Conservation (phyloP, 371 early-diverging fungal species). For the Mucor sp. region DNA sequence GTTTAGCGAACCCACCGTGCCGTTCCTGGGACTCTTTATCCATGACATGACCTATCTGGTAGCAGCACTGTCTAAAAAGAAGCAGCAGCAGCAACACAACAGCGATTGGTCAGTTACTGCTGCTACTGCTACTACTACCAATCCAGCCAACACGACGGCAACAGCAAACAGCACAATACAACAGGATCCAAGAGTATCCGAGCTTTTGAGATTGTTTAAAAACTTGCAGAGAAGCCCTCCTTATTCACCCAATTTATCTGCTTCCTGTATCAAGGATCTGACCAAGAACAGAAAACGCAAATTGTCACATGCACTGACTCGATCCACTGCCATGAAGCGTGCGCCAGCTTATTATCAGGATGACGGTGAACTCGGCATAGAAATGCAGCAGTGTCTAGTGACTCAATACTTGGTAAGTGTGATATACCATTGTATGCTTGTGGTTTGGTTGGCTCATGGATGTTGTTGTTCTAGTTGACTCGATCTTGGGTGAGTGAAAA, state of each 20-base stretch:
- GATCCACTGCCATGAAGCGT: slow-evolving; percentile 23
- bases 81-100: slow-evolving; percentile 18
- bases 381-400: slow-evolving; percentile 55
- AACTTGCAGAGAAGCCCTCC: slow-evolving; percentile 62
- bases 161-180: slow-evolving; percentile 19
- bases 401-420: slow-evolving; percentile 67
- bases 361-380: slow-evolving; percentile 32
- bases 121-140: not conserved
- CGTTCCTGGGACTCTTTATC: slow-evolving; percentile 77
- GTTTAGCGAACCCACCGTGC: slow-evolving; percentile 62
- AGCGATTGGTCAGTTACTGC: slow-evolving; percentile 12
- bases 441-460: slow-evolving; percentile 22
- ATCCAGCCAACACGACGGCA: too few species aligned
- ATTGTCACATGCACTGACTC: slow-evolving; percentile 41
- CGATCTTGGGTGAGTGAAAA: slow-evolving; percentile 66
- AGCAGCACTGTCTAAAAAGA: slow-evolving; percentile 36
- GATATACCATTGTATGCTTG: not conserved
- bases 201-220: slow-evolving; percentile 48
- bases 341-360: slow-evolving; percentile 8
- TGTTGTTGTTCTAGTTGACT: slow-evolving; percentile 59
- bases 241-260: slow-evolving; percentile 57
- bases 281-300: slow-evolving; percentile 53
- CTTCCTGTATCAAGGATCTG: slow-evolving; percentile 51
- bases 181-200: slow-evolving; percentile 53
- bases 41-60: slow-evolving; percentile 78